Base-by-base conservation (phyloP, 495 filamentous ascomycete genomes). In the Talaromyces proteolyticus region DNA sequence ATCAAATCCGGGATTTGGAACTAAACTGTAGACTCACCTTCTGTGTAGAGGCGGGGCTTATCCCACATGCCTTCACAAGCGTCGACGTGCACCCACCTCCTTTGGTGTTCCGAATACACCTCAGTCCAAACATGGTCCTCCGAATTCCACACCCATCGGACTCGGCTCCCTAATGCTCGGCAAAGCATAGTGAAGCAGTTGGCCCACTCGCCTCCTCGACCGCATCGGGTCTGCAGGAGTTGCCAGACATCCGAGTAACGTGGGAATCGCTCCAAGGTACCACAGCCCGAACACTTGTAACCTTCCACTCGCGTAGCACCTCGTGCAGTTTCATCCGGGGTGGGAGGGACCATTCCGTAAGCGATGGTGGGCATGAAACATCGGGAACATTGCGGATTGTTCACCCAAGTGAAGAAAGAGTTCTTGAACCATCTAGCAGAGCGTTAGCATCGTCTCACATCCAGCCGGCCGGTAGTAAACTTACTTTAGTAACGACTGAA, bases 171-270 rank as follows among this genome's bases (percentile, higher is more conserved):
- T 23, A 97, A 80, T 6, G 93, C 93, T 39, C 93, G 81, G 69
- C 93, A 97, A 18, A 99, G 78, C 93, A 99, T 99, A 66, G 86
- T 91, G 70, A 99, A 99, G 71, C 91, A 96, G 66, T 96, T 96
- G 47, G 87, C 91, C 91, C 94, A 99, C 72, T 99, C 93, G 44
- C 93, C 94, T 49, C 80, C 85, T 51, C 93, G 82, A 21, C 93
- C 93, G 53, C 85, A 80, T 50, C 87, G 72, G 41, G 88, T 91
- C 64, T 95, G 86, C 42, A 98, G 68, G 49, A 97, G 68, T 46
- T 89, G 84, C 88, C 95, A 98, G 16, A 96, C 93, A 63, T 98
- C 94, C 44, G 87, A 90, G 65, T 95, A 98, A 23, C 93, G 84
- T 23, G 93, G 91, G 52, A 96, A 98, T 54, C 93, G 81, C 61